Percentiles rank a stretch among this genome's conserved stretches.
These are phyloP conservation scores for Linanthus parryae DNA, from an alignment of 148 eudicot genomes.

Conservation along the genomic window DNA sequence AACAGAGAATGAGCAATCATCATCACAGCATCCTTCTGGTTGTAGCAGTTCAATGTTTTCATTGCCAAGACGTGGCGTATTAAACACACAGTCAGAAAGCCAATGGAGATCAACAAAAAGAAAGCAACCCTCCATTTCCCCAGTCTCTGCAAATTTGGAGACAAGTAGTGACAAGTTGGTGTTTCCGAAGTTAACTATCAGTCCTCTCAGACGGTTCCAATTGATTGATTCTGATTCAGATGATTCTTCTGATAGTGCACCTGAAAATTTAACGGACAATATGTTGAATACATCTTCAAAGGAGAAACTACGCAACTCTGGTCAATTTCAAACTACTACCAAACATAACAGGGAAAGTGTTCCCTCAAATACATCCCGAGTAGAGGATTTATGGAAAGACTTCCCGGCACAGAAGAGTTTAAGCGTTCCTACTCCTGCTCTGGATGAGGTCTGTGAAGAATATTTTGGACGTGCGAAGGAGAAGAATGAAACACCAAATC, in stretches of 20 bases:
- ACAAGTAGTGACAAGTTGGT: slow-evolving; percentile 27
- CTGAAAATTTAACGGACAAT: slow-evolving; percentile 13
- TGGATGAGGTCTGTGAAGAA: slow-evolving; percentile 70
- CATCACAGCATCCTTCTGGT: slow-evolving; percentile 33
- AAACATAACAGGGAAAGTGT: slow-evolving; percentile 18
- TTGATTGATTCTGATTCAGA: slow-evolving; percentile 75
- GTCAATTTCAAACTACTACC: slow-evolving; percentile 10
- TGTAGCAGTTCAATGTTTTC: slow-evolving; percentile 79
- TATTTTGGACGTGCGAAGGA: slow-evolving; percentile 42
- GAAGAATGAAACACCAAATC: slow-evolving; percentile 19
- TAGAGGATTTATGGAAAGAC: slow-evolving; percentile 62
- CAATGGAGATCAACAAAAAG: slow-evolving; percentile 23
- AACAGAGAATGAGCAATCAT: slow-evolving; percentile 29
- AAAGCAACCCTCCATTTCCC: slow-evolving; percentile 28
- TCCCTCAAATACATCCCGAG: slow-evolving; percentile 21
- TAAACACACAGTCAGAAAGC: slow-evolving; percentile 40
- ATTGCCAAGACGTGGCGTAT: slow-evolving; percentile 42
- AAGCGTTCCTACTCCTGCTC: slow-evolving; percentile 66
- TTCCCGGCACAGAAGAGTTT: slow-evolving; percentile 34
- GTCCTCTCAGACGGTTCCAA: slow-evolving; percentile 84
- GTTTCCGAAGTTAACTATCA: slow-evolving; percentile 42
- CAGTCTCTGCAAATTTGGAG: slow-evolving; percentile 30
- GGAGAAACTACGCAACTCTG: slow-evolving; percentile 14
- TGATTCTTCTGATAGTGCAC: slow-evolving; percentile 30
- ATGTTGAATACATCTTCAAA: slow-evolving; percentile 22